phyloP scores from a whole-genome alignment of 169 alveolate species.

The Besnoitia besnoiti region DNA sequence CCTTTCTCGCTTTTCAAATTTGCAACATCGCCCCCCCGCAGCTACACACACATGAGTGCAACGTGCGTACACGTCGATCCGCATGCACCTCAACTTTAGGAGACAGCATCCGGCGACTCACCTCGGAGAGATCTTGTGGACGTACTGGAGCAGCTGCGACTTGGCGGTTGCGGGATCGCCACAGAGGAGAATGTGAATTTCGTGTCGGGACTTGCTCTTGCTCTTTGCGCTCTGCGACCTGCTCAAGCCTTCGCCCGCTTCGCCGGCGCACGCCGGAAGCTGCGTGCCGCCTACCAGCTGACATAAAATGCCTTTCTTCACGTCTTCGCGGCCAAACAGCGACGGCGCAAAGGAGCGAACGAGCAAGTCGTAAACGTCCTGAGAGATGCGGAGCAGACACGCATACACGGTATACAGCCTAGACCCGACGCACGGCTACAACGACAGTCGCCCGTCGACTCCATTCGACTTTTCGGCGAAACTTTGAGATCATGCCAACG shows the following conservation, averaged over 20 bases:
- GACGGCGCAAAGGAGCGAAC: constrained; percentile 97
- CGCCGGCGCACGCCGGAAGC: constrained; percentile 76
- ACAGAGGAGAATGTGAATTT: constrained; percentile 95
- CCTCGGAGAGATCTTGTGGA: constrained; percentile 54
- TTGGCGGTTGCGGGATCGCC: constrained; percentile 99
- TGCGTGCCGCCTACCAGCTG: constrained; percentile 97
- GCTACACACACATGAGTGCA: no score
- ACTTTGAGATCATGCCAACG: no score
- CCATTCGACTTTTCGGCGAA: no score
- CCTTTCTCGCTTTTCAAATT: no score
- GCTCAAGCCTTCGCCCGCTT: background rate
- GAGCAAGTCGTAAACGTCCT: constrained; percentile 85
- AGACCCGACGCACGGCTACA: no score
- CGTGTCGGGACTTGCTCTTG: constrained; percentile 84
- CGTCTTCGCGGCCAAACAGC: constrained; percentile 96
- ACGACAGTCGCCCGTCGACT: no score
- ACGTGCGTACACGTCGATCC: no score
- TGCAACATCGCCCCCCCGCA: no score
- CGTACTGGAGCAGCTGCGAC: constrained; percentile 95
- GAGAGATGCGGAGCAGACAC: background rate
- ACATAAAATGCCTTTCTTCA: constrained; percentile 89
- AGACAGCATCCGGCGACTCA: background rate
- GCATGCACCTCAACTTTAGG: background rate
- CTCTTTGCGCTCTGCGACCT: constrained; percentile 38
- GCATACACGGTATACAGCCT: no score